A percentile compares a stretch with the other conserved stretches of the same genome.
Conservation (phyloP, 176 grass and related monocot genomes). For the Pharus latifolius region DNA sequence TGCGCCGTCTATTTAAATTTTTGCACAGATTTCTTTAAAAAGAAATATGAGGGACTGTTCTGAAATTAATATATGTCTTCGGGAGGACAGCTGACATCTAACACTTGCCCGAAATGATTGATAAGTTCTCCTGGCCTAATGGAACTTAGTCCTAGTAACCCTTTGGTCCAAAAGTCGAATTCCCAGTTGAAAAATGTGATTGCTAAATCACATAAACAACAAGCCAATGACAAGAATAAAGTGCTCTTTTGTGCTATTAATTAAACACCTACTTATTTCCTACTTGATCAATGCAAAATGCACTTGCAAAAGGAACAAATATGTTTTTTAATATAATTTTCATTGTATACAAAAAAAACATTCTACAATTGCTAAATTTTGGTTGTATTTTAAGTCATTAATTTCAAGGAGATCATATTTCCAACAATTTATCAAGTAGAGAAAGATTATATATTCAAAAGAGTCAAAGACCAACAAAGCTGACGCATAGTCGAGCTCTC, state of each 20-base stretch:
- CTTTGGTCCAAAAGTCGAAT: background rate
- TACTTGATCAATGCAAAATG: too few species aligned
- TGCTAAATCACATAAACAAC: background rate
- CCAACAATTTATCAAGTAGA: background rate
- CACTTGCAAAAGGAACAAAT: too few species aligned
- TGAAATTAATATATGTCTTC: too few species aligned
- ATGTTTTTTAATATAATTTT: too few species aligned
- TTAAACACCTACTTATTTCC: too few species aligned
- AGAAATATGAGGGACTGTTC: too few species aligned
- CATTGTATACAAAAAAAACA: too few species aligned
- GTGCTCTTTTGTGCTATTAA: too few species aligned
- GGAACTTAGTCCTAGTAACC: conserved; percentile 5
- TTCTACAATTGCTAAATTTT: background rate
- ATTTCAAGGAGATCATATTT: background rate
- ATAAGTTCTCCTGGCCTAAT: background rate
- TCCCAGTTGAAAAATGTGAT: background rate
- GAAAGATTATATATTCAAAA: background rate
- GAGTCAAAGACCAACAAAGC: conserved; percentile 9
- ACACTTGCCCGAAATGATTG: background rate
- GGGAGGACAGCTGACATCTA: background rate
- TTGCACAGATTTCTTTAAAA: too few species aligned
- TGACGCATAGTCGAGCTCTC: conserved; percentile 13
- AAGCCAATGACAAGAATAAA: background rate
- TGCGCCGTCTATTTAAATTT: too few species aligned
- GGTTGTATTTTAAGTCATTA: background rate